Conservation (phyloP, 257 asterid genomes). For the Plectranthus barbatus region DNA sequence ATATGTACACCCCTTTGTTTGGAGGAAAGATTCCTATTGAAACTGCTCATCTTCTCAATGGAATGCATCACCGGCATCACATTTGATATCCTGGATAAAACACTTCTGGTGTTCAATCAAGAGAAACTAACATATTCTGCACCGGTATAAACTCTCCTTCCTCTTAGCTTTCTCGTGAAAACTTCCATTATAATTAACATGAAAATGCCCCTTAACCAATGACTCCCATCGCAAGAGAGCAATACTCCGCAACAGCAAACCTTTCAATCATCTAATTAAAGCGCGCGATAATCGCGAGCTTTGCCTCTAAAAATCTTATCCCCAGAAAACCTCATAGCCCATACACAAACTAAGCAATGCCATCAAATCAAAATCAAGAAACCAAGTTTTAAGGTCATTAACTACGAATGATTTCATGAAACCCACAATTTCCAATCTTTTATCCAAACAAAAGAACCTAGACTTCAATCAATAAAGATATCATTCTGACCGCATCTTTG, state of each 20-base stretch:
- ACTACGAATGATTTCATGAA: background rate
- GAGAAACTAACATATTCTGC: background rate
- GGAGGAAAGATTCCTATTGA: constrained; percentile 42
- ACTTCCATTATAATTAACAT: background rate
- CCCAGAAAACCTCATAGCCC: constrained; percentile 11
- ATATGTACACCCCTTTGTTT: constrained; percentile 40
- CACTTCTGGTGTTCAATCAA: background rate
- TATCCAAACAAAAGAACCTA: background rate
- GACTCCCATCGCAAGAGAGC: background rate
- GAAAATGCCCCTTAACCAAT: background rate
- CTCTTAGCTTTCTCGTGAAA: background rate
- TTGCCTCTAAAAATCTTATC: background rate
- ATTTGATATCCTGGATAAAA: background rate
- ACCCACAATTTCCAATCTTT: background rate
- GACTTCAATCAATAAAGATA: constrained; percentile 3
- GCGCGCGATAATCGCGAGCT: background rate
- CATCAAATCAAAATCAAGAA: constrained; percentile 6
- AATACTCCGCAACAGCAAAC: background rate
- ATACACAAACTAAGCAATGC: constrained; percentile 13
- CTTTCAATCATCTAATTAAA: background rate
- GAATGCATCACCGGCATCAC: constrained; percentile 6
- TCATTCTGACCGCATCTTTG: background rate
- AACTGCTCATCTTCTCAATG: constrained; percentile 30
- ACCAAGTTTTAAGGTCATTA: background rate
- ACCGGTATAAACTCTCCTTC: background rate